Evolutionary conservation across 306 rosid genomes (phyloP).

Genomic region (Prunus kanzakura): DNA sequence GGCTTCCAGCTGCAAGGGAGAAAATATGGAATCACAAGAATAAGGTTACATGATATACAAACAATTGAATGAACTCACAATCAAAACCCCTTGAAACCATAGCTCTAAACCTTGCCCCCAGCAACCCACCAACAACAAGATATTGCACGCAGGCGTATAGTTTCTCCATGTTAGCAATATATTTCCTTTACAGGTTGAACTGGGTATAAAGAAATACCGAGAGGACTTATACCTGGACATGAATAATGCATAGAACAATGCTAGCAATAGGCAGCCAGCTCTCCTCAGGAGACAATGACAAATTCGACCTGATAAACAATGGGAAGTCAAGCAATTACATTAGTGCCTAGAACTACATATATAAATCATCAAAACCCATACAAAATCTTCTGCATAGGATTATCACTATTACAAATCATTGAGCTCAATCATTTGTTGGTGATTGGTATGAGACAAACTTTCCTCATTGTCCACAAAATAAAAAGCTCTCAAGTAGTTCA

Average conservation of each 20-base stretch:
- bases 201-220: background rate
- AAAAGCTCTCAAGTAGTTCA: background rate
- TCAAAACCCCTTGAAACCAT: constrained; percentile 4
- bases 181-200: background rate
- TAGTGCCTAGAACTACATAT: background rate
- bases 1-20: constrained; percentile 60
- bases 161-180: background rate
- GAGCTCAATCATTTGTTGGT: background rate
- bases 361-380: background rate
- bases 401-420: background rate
- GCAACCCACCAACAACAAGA: background rate
- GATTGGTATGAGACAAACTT: background rate
- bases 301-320: constrained; percentile 57
- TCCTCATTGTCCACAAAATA: background rate
- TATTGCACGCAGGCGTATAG: background rate
- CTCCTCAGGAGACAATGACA: constrained; percentile 79
- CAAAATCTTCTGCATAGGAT: background rate
- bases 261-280: constrained; percentile 95
- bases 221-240: constrained; percentile 65
- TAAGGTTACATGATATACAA: background rate
- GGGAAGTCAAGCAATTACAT: background rate
- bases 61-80: background rate
- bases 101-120: background rate
- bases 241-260: constrained; percentile 78
- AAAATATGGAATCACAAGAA: constrained; percentile 9